Base-by-base conservation (phyloP, 768 basidiomycete species). In the Hortiboletus campestris region DNA sequence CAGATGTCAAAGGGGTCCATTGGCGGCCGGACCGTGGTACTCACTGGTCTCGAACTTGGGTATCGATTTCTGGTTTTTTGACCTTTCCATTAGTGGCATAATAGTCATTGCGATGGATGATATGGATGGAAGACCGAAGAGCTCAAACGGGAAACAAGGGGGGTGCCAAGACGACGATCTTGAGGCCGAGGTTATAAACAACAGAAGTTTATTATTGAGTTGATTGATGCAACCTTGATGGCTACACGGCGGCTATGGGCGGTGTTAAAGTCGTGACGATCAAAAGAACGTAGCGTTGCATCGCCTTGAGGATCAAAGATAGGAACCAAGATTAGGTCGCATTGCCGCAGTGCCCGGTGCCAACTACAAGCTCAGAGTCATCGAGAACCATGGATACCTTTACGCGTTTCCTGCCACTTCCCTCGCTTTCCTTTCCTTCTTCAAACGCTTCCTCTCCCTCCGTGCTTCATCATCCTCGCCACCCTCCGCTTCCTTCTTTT, bases 11-110 rank as follows among this genome's bases (percentile, higher is more conserved):
- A 35, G 43, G 19, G 13, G 35, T 38, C 10, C 19, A 14, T 17
- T 25, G 22, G 28, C 32, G 22, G 42, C 14, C 39, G 19, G 40
- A 35, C 29, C 34, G 12, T 32, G 59, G 13, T 32, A 63, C 73
- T 55, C 57, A 88, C 88, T 85, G 57, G 84, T 80, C 67, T 88
- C 83, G 65, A 89, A 89, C 72, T 84, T 85, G 65, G 88, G 86
- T 55, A 88, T 78, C 62, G 83, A 80, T 75, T 86, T 89, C 53
- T 76, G 71, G 58, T 69, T 71, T 77, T 83, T 88, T 63, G 59
- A 41, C 47, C 59, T 70, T 29, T 56, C 53, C 43, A 28, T 47
- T 47, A 42, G 49, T 28, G 44, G 41, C 14, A 41, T 39, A 34
- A 58, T 16, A 47, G 63, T 41, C 51, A 56, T 65, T 20, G 14